Conservation (phyloP, 2,329 filamentous ascomycete genomes). For the Waltergamsia citrina region DNA sequence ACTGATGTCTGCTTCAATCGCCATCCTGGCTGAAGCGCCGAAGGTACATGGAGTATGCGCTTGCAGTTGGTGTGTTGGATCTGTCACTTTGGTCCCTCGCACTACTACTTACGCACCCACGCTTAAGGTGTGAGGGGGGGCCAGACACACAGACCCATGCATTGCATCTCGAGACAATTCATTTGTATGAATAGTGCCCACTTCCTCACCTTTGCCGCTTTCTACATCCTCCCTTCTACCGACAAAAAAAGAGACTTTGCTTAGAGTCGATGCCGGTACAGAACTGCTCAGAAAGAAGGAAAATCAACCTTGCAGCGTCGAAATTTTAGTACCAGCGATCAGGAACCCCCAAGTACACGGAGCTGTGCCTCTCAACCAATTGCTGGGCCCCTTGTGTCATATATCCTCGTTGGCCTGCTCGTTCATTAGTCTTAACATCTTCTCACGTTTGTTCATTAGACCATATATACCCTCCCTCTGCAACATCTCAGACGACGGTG, state of each 20-base stretch:
- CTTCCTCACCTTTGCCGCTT: not conserved
- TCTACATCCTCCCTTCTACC: not conserved
- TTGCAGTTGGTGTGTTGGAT: not conserved
- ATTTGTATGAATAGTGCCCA: conserved; percentile 3
- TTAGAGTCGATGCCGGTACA: conserved; percentile 1
- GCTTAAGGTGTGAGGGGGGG: not conserved
- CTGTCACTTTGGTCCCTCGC: no score
- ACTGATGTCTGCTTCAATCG: not conserved
- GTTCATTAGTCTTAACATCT: no score
- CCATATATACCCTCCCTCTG: conserved; percentile 2
- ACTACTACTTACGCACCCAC: no score
- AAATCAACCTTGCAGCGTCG: not conserved
- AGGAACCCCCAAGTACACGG: no score
- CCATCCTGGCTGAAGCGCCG: no score
- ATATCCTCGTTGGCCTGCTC: no score
- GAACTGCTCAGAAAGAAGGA: not conserved
- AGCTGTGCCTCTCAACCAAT: no score
- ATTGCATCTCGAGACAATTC: not conserved
- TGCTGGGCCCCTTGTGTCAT: not conserved
- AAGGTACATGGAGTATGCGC: not conserved
- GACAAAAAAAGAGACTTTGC: not conserved
- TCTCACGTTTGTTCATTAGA: no score
- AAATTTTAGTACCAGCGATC: not conserved
- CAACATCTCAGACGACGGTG: conserved; percentile 2
- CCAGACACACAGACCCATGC: not conserved